These are phyloP conservation scores for Aspergillus coremiiformis DNA, from an alignment of 495 filamentous ascomycete genomes.

Conservation along the genomic window DNA sequence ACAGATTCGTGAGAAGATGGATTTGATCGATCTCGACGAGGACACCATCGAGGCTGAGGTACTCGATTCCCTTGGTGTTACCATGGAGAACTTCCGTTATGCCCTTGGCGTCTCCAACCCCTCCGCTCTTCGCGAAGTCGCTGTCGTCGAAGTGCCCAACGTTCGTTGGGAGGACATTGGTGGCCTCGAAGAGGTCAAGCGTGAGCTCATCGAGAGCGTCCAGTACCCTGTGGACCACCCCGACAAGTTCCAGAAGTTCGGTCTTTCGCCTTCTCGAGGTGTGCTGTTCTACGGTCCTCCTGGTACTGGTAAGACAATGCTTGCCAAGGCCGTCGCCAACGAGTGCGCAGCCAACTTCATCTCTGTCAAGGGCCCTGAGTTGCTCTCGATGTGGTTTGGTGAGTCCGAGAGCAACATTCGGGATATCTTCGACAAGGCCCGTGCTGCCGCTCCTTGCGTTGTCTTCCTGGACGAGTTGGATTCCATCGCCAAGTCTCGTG, in stretches of 20 bases:
- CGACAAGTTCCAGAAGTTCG: slow-evolving; percentile 99
- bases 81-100: slow-evolving; percentile 99
- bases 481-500: slow-evolving; percentile 98
- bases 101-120: slow-evolving; percentile 97
- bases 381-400: slow-evolving; percentile 99
- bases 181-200: slow-evolving; percentile 96
- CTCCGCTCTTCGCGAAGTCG: slow-evolving; percentile 96
- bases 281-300: slow-evolving; percentile 97
- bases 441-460: slow-evolving; percentile 94
- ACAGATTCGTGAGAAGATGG: slow-evolving; percentile 99
- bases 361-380: slow-evolving; percentile 94
- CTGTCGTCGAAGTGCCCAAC: slow-evolving; percentile 98
- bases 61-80: slow-evolving; percentile 93
- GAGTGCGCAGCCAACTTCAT: slow-evolving; percentile 99
- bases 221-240: slow-evolving; percentile 99
- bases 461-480: slow-evolving; percentile 99
- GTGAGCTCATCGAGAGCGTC: slow-evolving; percentile 97
- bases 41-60: slow-evolving; percentile 99
- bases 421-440: slow-evolving; percentile 99
- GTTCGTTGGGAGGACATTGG: slow-evolving; percentile 99
- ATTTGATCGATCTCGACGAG: slow-evolving; percentile 97
- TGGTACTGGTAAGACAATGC: slow-evolving; percentile 99
- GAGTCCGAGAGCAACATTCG: slow-evolving; percentile 99
- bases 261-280: slow-evolving; percentile 94
- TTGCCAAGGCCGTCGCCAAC: slow-evolving; percentile 98